phyloP scores from a whole-genome alignment of 2,329 filamentous ascomycete species.

The Monilinia fructicola region DNA sequence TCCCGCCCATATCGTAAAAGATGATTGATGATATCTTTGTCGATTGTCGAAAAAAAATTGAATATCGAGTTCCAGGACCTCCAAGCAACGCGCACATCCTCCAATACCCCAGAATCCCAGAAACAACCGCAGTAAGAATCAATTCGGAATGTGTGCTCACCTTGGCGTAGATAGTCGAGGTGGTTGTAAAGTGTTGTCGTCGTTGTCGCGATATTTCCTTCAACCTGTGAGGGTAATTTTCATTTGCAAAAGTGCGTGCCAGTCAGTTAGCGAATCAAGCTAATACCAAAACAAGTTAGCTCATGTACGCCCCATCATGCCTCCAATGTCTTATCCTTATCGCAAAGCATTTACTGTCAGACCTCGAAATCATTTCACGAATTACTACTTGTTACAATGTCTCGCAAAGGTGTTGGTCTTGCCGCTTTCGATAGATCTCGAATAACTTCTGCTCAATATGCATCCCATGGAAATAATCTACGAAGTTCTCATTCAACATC shows the following conservation, averaged over 20 bases:
- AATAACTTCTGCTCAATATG: conserved; percentile 84
- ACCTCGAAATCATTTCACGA: conserved; percentile 9
- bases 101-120: conserved; percentile 5
- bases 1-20: neutral
- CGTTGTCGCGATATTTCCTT: conserved; percentile 24
- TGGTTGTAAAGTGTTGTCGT: conserved; percentile 26
- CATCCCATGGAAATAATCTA: conserved; percentile 83
- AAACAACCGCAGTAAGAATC: neutral
- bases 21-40: conserved; percentile 4
- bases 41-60: conserved; percentile 5
- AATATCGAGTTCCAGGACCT: conserved; percentile 11
- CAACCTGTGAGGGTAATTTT: conserved; percentile 17
- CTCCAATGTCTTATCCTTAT: conserved; percentile 19
- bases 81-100: conserved; percentile 8
- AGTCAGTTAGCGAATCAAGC: conserved; percentile 23
- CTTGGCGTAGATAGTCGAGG: conserved; percentile 24
- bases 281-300: conserved; percentile 10
- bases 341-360: neutral
- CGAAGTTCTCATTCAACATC: conserved; percentile 80
- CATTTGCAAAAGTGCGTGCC: conserved; percentile 24
- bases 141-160: conserved; percentile 18
- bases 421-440: conserved; percentile 85
- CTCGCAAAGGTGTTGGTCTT: conserved; percentile 82
- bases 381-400: conserved; percentile 48
- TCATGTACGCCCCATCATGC: neutral